Percentiles rank a stretch among this genome's conserved stretches.
Conservation (phyloP, 768 basidiomycete genomes). For the Dacryopinax spathularia region DNA sequence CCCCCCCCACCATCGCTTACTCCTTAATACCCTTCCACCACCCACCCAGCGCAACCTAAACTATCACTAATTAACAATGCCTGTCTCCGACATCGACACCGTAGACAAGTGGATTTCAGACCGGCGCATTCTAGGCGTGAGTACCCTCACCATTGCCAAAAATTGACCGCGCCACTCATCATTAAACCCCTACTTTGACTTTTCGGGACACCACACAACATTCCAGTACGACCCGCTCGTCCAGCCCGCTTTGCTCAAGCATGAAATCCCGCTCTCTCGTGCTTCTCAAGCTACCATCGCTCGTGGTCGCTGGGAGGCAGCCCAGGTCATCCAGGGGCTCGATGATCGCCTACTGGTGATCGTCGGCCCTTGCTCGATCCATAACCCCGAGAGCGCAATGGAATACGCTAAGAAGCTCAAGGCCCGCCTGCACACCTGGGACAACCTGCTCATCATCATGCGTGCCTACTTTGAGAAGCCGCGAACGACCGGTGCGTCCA, state of each 20-base stretch:
- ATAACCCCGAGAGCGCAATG: constrained; percentile 71
- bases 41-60: constrained; percentile 31
- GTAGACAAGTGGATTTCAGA: constrained; percentile 67
- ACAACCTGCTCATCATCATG: constrained; percentile 80
- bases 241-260: constrained; percentile 77
- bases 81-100: constrained; percentile 49
- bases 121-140: constrained; percentile 62
- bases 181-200: constrained; percentile 3
- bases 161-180: constrained; percentile 3
- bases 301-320: constrained; percentile 59
- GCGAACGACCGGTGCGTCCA: constrained; percentile 57
- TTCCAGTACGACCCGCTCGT: constrained; percentile 87
- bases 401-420: constrained; percentile 66
- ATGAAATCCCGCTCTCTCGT: constrained; percentile 60
- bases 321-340: constrained; percentile 64
- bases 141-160: constrained; percentile 20
- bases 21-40: constrained; percentile 22
- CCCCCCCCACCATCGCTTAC: constrained; percentile 10
- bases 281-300: constrained; percentile 60
- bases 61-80: background rate
- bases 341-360: constrained; percentile 81
- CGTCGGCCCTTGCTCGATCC: constrained; percentile 93
- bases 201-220: background rate
- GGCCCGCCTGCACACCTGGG: constrained; percentile 43
- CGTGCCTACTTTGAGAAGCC: constrained; percentile 95